A percentile compares a stretch with the other conserved stretches of the same genome.
phyloP scores from a whole-genome alignment of 2,329 filamentous ascomycete species.

The Claviceps purpurea region DNA sequence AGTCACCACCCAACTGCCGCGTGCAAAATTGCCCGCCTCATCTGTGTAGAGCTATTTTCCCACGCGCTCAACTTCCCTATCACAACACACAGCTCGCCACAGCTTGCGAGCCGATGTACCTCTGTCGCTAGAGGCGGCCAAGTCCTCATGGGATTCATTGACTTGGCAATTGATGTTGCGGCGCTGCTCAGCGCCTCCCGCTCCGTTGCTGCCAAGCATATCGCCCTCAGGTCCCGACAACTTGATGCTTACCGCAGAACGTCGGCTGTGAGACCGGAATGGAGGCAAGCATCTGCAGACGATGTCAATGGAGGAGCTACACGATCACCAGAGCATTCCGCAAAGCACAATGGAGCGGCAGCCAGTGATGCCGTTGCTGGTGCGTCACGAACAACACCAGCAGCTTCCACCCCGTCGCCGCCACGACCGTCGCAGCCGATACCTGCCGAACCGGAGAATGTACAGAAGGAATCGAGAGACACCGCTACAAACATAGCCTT shows the following conservation, averaged over 20 bases:
- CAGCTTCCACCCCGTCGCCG: background rate
- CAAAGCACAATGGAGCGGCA: background rate
- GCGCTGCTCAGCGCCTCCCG: conserved; percentile 57
- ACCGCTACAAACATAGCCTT: background rate
- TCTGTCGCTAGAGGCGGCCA: conserved; percentile 11
- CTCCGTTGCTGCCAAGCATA: conserved; percentile 50
- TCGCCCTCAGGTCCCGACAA: conserved; percentile 42
- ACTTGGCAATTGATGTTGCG: conserved; percentile 54
- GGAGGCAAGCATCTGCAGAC: conserved; percentile 12
- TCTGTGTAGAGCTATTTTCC: background rate
- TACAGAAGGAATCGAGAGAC: background rate
- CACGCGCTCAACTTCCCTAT: background rate
- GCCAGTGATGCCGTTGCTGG: background rate
- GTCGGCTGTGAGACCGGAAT: conserved; percentile 27
- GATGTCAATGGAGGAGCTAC: background rate
- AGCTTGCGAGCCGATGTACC: conserved; percentile 12
- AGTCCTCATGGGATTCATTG: conserved; percentile 44
- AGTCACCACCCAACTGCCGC: background rate
- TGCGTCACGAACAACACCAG: background rate
- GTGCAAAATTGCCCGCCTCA: background rate
- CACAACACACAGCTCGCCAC: background rate
- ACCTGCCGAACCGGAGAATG: background rate
- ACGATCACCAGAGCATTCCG: background rate
- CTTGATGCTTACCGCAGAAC: conserved; percentile 35
- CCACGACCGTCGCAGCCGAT: background rate